A percentile compares a stretch with the other conserved stretches of the same genome.
These are phyloP conservation scores for Coemansia sp. DNA, from an alignment of 192 early-diverging fungal genomes.

Conservation along the genomic window DNA sequence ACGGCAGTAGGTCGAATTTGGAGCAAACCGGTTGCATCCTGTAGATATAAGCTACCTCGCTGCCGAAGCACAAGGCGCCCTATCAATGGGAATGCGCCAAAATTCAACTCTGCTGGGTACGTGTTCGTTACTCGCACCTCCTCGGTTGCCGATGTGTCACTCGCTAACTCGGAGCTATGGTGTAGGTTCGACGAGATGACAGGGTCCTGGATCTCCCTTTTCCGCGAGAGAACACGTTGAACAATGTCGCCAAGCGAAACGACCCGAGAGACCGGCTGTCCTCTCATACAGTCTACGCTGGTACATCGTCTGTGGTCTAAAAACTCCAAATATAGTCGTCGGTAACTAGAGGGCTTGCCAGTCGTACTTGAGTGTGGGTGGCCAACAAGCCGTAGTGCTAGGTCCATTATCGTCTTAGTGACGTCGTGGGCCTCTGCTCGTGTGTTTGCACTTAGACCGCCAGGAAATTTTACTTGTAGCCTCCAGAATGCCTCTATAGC, in stretches of 20 bases:
- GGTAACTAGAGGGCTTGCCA: conserved; percentile 1
- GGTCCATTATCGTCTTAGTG: conserved; percentile 9
- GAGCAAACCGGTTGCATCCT: conserved; percentile 34
- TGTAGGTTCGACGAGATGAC: background rate
- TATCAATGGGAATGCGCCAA: conserved; percentile 29
- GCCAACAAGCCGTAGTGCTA: conserved; percentile 19
- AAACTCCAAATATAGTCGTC: conserved; percentile 15
- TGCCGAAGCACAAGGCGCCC: conserved; percentile 27
- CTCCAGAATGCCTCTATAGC: conserved; percentile 38
- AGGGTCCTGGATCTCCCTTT: background rate
- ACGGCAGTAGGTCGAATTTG: conserved; percentile 17
- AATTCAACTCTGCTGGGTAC: conserved; percentile 20
- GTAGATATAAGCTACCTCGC: conserved; percentile 41
- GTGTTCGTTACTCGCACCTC: conserved; percentile 16
- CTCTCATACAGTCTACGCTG: conserved; percentile 1
- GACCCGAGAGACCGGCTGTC: conserved; percentile 6
- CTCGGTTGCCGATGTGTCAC: background rate
- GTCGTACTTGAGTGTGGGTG: background rate
- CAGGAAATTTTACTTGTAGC: conserved; percentile 33
- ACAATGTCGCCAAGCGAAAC: conserved; percentile 28
- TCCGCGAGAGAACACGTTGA: conserved; percentile 19
- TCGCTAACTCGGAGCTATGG: background rate
- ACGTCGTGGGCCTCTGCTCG: background rate
- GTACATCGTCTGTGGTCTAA: conserved; percentile 16
- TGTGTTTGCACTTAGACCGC: conserved; percentile 2